Conservation (phyloP, 257 asterid species). For the Dorcoceras hygrometricum region DNA sequence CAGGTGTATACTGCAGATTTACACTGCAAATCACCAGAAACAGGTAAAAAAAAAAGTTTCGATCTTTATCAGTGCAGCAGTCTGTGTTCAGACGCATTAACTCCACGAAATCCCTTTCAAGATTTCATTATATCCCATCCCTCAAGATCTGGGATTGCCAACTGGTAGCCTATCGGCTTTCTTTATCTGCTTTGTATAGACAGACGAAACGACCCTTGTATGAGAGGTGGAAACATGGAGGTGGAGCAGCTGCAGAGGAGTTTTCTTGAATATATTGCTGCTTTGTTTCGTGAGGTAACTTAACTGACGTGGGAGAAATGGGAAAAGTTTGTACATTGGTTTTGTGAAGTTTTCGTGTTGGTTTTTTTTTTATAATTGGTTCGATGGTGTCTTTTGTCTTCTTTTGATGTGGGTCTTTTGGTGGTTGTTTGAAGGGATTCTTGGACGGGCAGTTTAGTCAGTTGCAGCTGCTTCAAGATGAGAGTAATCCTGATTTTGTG, state of each 20-base stretch:
- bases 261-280: slow-evolving; percentile 47
- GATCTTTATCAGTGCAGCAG: slow-evolving; percentile 19
- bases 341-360: not conserved
- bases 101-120: slow-evolving; percentile 32
- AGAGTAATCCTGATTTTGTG: slow-evolving; percentile 80
- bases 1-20: slow-evolving; percentile 16
- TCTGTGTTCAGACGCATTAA: slow-evolving; percentile 20
- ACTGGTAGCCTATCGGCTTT: slow-evolving; percentile 21
- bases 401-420: not conserved
- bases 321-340: not conserved
- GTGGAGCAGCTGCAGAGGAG: slow-evolving; percentile 64
- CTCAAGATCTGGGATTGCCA: slow-evolving; percentile 32
- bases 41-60: slow-evolving; percentile 26
- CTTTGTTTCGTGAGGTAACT: slow-evolving; percentile 66
- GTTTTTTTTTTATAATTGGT: not conserved
- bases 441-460: slow-evolving; percentile 78
- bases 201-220: slow-evolving; percentile 12
- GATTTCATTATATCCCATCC: slow-evolving; percentile 35
- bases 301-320: not conserved
- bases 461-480: slow-evolving; percentile 84
- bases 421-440: slow-evolving; percentile 48
- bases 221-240: slow-evolving; percentile 43
- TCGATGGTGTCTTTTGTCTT: not conserved
- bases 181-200: not conserved
- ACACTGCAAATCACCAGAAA: slow-evolving; percentile 25